Conservation (phyloP, 768 basidiomycete species). For the Lanmaoa pseudosensibilis region DNA sequence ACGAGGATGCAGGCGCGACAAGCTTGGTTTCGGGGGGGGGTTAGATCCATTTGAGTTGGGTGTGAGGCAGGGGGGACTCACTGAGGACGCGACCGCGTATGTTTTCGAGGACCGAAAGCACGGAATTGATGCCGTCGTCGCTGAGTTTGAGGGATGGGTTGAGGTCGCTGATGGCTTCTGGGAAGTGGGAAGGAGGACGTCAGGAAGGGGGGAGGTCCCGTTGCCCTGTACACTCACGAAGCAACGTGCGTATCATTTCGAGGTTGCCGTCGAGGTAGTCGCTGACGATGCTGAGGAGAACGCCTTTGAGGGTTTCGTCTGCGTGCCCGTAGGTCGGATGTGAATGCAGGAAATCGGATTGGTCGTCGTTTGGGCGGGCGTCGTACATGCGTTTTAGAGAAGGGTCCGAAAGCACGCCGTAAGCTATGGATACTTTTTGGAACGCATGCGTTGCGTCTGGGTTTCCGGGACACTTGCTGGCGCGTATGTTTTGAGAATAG, state of each 20-base stretch:
- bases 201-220: background rate
- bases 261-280: slow-evolving; percentile 86
- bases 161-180: slow-evolving; percentile 76
- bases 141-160: slow-evolving; percentile 76
- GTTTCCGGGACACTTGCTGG: slow-evolving; percentile 75
- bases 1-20: slow-evolving; percentile 76
- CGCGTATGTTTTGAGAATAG: slow-evolving; percentile 3
- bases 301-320: slow-evolving; percentile 78
- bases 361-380: slow-evolving; percentile 43
- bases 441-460: slow-evolving; percentile 81
- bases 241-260: slow-evolving; percentile 75
- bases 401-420: slow-evolving; percentile 76
- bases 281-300: slow-evolving; percentile 70
- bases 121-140: slow-evolving; percentile 75
- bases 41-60: background rate
- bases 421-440: slow-evolving; percentile 83
- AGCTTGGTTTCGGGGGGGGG: slow-evolving; percentile 40
- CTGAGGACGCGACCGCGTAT: slow-evolving; percentile 77
- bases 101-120: slow-evolving; percentile 66
- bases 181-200: background rate
- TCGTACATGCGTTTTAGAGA: slow-evolving; percentile 70
- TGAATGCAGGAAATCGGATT: slow-evolving; percentile 52
- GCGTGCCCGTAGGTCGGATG: slow-evolving; percentile 51
- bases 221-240: slow-evolving; percentile 49
- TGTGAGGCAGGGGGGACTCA: slow-evolving; percentile 27